Base-by-base conservation (phyloP, 129 eudicot species). In the Chrysanthemum lavandulifolium region DNA sequence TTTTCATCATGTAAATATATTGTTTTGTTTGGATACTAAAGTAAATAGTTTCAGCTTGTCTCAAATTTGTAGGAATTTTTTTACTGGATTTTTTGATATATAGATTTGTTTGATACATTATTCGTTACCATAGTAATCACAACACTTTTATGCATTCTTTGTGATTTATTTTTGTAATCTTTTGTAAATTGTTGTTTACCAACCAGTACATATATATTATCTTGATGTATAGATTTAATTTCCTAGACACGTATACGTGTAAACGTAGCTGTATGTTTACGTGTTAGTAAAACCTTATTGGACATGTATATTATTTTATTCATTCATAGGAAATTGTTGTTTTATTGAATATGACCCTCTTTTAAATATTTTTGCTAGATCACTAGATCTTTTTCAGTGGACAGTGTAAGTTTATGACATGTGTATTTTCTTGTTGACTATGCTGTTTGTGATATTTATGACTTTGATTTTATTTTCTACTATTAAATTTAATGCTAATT, bases 11-110 rank as follows among this genome's bases (percentile, higher is more conserved):
- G 3, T 19, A 52, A 25, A 36, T 54, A 1, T 52, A 13, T 21
- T 14, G 12, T 60, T 13, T 72, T 45, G 11, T 47, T 13, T 47
- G 14, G 27, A 62, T 63, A 23, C 13, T 61, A 15, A 6, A 64
- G 78, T 74, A 63, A 31, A 55, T 74, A 53, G 21, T 15, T 25
- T 27, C 45, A 65, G 55, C 49, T 65, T 51, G 13, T 33, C 65
- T 40, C 33, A 40, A 65, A 50, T 62, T 31, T 33, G 43, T 36
- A 36, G 31, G 16, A 47, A 0, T n/a, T 64, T 73, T 45, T 11
- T 9, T 6, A 6, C 23, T 27, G 58, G 68, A 31, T n/a, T n/a
- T 73, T 50, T 27, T 1, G 13, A 52, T 74, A 5, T 18, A 74
- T 64, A n/a, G 21, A 33, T 40, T 21, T 66, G 43, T 7, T 75